Conservation (phyloP, 2,329 filamentous ascomycete species). For the Arachnomyces sp. region DNA sequence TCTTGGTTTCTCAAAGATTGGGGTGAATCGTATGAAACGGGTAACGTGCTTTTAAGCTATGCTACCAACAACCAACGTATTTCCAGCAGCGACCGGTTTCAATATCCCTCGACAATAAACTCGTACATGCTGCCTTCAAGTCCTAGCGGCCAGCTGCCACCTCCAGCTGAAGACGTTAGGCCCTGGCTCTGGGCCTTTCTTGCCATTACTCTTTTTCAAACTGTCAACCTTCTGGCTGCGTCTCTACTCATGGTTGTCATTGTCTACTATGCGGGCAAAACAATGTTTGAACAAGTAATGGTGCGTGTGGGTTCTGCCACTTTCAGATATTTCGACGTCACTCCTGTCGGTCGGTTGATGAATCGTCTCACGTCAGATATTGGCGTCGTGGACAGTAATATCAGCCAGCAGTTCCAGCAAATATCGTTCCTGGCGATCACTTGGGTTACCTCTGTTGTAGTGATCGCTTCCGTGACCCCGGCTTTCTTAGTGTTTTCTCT, state of each 20-base stretch:
- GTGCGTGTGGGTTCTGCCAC: constrained; percentile 67
- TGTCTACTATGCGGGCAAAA: constrained; percentile 67
- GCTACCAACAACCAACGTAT: constrained; percentile 10
- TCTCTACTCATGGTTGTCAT: constrained; percentile 67
- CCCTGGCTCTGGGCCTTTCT: constrained; percentile 71
- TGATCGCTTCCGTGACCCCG: constrained; percentile 74
- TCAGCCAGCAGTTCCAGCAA: constrained; percentile 63
- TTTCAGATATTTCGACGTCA: constrained; percentile 86
- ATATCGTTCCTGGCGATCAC: constrained; percentile 64
- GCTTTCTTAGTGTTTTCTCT: constrained; percentile 67
- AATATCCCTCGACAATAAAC: constrained; percentile 8
- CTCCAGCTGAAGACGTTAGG: constrained; percentile 57
- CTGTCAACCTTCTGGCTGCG: constrained; percentile 53
- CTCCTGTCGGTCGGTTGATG: constrained; percentile 82
- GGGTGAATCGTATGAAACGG: constrained; percentile 63
- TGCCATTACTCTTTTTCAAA: constrained; percentile 54
- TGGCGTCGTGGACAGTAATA: constrained; percentile 79
- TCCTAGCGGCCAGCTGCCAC: constrained; percentile 48
- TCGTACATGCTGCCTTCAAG: constrained; percentile 16
- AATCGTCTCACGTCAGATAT: constrained; percentile 88
- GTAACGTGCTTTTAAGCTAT: constrained; percentile 15
- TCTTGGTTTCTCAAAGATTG: constrained; percentile 81
- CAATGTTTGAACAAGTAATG: constrained; percentile 67
- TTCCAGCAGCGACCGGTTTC: constrained; percentile 4
- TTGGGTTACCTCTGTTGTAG: constrained; percentile 64